Conservation (phyloP, 257 asterid genomes). For the Ilex asprella region DNA sequence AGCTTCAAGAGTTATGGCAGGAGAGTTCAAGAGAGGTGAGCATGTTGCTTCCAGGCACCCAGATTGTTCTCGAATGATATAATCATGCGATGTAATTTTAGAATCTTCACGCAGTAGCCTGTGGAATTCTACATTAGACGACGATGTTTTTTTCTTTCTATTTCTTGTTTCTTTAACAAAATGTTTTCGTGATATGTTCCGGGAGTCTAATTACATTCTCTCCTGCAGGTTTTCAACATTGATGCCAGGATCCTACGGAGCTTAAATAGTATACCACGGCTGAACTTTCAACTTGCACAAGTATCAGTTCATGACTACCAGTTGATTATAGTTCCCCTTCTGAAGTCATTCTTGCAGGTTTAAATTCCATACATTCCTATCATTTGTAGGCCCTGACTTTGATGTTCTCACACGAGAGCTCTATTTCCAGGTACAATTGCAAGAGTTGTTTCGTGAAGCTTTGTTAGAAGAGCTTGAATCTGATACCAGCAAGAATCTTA, state of each 20-base stretch:
- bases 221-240: constrained; percentile 79
- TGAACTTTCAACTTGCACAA: constrained; percentile 61
- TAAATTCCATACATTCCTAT: background rate
- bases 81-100: too few species aligned
- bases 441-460: constrained; percentile 83
- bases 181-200: too few species aligned
- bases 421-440: constrained; percentile 50
- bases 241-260: constrained; percentile 74
- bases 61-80: too few species aligned
- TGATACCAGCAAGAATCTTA: constrained; percentile 61
- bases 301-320: constrained; percentile 65
- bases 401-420: background rate
- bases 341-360: constrained; percentile 84
- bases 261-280: constrained; percentile 61
- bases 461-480: constrained; percentile 88
- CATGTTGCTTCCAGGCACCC: background rate
- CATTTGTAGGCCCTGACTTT: background rate
- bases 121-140: too few species aligned
- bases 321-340: constrained; percentile 60
- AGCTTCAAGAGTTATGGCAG: constrained; percentile 88
- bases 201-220: constrained; percentile 7
- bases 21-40: constrained; percentile 76
- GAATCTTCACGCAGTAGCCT: too few species aligned
- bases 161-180: constrained; percentile 18
- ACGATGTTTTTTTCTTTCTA: background rate